phyloP scores from a whole-genome alignment of 2,329 filamentous ascomycete species.

The Fusarium tuaranense region DNA sequence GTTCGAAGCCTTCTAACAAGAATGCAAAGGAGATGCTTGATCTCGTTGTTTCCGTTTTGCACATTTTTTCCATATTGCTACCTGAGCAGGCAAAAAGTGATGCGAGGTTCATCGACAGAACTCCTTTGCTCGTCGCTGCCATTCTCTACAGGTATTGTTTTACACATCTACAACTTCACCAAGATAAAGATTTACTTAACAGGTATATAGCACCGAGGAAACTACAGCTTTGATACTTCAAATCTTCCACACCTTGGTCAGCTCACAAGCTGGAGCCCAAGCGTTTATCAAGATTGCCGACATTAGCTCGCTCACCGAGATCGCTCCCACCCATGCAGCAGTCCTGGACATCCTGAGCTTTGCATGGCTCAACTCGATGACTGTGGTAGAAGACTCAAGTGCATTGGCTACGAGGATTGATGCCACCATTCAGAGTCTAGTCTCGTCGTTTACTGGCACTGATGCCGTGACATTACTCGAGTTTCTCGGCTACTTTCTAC shows the following conservation, averaged over 20 bases:
- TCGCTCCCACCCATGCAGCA: conserved; percentile 64
- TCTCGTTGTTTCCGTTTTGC: conserved; percentile 71
- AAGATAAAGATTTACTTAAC: conserved; percentile 1
- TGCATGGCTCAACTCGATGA: conserved; percentile 66
- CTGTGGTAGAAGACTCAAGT: conserved; percentile 45
- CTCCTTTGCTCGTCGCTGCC: conserved; percentile 64
- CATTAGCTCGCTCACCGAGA: conserved; percentile 66
- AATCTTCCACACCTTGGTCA: conserved; percentile 67
- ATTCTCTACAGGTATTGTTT: conserved; percentile 64
- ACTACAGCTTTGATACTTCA: conserved; percentile 67
- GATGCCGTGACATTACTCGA: conserved; percentile 70
- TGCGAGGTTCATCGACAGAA: conserved; percentile 62
- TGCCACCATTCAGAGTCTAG: conserved; percentile 59
- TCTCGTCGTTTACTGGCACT: conserved; percentile 67
- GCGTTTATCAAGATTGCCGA: conserved; percentile 63
- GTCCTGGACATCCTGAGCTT: conserved; percentile 67
- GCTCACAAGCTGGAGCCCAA: conserved; percentile 61
- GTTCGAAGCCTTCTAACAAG: conserved; percentile 54
- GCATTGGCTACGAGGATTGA: conserved; percentile 57
- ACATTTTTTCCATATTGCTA: conserved; percentile 70
- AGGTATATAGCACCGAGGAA: conserved; percentile 61
- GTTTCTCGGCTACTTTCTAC: conserved; percentile 66
- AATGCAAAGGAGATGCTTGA: conserved; percentile 72
- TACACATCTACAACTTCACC: neutral
- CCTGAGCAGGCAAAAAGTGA: conserved; percentile 59